Evolutionary conservation across 768 basidiomycete genomes (phyloP), one percentile per base, ranked within the genome.

Genomic region (Xerocomus spinulosus): DNA sequence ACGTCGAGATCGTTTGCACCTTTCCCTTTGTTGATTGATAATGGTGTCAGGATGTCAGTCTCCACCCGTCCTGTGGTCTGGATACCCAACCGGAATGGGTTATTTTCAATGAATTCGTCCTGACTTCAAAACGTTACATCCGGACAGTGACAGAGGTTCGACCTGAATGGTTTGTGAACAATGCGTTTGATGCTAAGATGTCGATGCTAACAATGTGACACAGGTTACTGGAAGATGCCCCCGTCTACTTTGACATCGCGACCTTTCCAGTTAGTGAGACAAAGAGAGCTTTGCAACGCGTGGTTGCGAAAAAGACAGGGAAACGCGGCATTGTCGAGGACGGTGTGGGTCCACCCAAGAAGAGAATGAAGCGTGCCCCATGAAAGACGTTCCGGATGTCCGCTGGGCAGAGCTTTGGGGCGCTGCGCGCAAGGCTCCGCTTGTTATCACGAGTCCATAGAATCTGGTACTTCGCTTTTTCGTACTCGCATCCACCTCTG

Each of bases 51-150:
- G 42, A 52, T 21, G 60, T 62, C 18, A 45, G 30, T 28, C 46
- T 63, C 13, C 93, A 97, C 63, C 88, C 93, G 8, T 87, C 85
- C 20, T 94, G 90, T 51, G 92, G 92, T 25, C 70, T 96, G 38
- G 88, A 92, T 52, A 80, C 80, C 10, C 84, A 85, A 49, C 93
- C 93, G 3, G 91, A 93, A 57, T 94, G 91, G 92, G 90, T 94
- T 3, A 64, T 90, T 9, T 93, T 87, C 74, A 92, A 94, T 60
- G 93, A 95, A 69, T 99, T 97, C 57, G 92, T 97, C 9, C 69
- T 97, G 55, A 98, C 94, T 7, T 89, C 90, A 6, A 70, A 83
- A 40, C 83, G 79, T 50, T 98, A 87, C 61, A 93, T 99, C 61
- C 83, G 96, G 24, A 95, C 90, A 0, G 91, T 95, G 17, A 84